phyloP scores from a whole-genome alignment of 345 rosid genomes.

The Eucalyptus pumila region DNA sequence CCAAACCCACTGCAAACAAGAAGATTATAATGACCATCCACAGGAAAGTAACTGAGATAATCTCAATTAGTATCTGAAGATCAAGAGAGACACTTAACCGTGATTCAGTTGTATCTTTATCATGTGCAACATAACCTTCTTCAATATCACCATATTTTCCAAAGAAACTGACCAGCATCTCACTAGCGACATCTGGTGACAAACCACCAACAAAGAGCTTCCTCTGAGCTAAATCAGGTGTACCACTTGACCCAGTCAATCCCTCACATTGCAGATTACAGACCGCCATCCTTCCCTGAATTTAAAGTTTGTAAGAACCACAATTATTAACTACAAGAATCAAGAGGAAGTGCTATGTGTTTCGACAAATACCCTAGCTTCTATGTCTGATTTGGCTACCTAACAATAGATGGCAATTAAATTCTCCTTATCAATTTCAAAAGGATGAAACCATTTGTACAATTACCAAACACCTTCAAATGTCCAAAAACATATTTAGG shows the following conservation, averaged over 20 bases:
- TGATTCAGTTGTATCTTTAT: constrained; percentile 56
- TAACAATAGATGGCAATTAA: not conserved
- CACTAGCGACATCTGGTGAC: constrained; percentile 49
- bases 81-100: constrained; percentile 9
- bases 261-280: constrained; percentile 61
- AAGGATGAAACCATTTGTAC: not conserved
- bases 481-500: too few relatives aligned
- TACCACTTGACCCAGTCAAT: constrained; percentile 26
- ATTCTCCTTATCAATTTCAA: not conserved
- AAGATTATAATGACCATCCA: not conserved
- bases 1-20: constrained; percentile 46
- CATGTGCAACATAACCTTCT: constrained; percentile 65
- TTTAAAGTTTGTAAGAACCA: not conserved
- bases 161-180: constrained; percentile 31
- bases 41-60: not conserved
- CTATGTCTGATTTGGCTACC: not conserved
- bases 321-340: not conserved
- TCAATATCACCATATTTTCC: constrained; percentile 51
- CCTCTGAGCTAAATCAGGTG: constrained; percentile 40
- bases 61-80: not conserved
- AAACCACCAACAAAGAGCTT: constrained; percentile 57
- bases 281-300: constrained; percentile 58
- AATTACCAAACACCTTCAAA: too few relatives aligned
- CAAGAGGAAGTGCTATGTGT: not conserved
- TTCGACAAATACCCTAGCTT: not conserved